Conservation (phyloP, 306 rosid genomes). For the Rosa chinensis region DNA sequence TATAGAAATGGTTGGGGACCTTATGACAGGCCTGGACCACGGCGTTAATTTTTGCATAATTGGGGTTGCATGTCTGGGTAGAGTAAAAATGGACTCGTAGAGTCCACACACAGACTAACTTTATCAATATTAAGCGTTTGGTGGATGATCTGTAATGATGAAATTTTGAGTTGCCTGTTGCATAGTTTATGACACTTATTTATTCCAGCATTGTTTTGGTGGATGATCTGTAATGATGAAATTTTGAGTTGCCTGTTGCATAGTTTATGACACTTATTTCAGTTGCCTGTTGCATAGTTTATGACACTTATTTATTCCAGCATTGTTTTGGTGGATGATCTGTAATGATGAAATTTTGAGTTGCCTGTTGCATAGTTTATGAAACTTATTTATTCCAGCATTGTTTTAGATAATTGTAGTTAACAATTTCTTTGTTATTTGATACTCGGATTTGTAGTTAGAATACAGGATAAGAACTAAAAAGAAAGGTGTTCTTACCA, state of each 20-base stretch:
- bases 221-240: neutral
- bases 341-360: neutral
- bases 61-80: neutral
- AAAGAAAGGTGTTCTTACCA: neutral
- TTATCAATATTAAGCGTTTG: neutral
- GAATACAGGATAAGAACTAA: neutral
- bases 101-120: neutral
- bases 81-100: neutral
- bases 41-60: conserved; percentile 21
- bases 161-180: neutral
- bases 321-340: neutral
- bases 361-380: neutral
- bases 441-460: neutral
- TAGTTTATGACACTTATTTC: neutral
- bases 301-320: neutral
- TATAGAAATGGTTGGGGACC: conserved; percentile 37
- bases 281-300: neutral
- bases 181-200: neutral
- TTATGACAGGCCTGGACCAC: conserved; percentile 29
- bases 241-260: neutral
- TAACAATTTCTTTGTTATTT: neutral
- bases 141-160: neutral
- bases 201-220: neutral
- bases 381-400: neutral
- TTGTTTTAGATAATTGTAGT: neutral